Base-by-base conservation (phyloP, 805 yeast genomes). In the Suhomyces sp. region DNA sequence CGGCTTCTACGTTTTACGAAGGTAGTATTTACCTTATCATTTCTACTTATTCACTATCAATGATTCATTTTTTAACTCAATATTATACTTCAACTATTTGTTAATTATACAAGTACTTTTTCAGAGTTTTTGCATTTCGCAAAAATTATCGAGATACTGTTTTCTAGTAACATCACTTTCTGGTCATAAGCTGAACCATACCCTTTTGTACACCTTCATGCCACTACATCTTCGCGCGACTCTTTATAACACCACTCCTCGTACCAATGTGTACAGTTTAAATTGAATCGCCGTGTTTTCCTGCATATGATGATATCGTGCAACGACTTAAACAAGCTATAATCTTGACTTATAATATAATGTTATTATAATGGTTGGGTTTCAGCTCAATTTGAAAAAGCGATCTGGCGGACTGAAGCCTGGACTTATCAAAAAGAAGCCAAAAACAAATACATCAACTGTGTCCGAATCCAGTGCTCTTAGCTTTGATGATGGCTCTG, bases 331-430 rank as follows among this genome's bases (percentile, higher is more conserved):
- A 31, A n/a, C 9, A 6, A n/a, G 35, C 9, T 31, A 13, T 5
- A 15, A 37, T 19, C 41, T 37, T 17, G 22, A 35, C 22, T 37
- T 19, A 17, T n/a, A 37, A n/a, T 4, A 17, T 15, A 37, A 17
- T 15, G 17, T 10, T 19, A 4, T 1, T 12, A 44, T 1, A 25
- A 64, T 64, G 67, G 56, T 58, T 3, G 65, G 66, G 12, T 58
- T 62, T 22, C 64, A 53, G 55, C 47, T 64, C 7, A 63, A 56
- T 29, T 46, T 62, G 43, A 61, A 61, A 53, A 46, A 46, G 31
- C 17, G 33, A 43, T 31, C 22, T 13, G 22, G 29, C 8, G 29
- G 19, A 10, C 44, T 21, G 29, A 22, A 41, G 35, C 17, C 35
- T 22, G 44, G 29, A 10, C 13, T 20, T 13, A 3, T 21, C 3